phyloP scores from a whole-genome alignment of 192 early-diverging fungal species.

The Polychytrium aggregatum region DNA sequence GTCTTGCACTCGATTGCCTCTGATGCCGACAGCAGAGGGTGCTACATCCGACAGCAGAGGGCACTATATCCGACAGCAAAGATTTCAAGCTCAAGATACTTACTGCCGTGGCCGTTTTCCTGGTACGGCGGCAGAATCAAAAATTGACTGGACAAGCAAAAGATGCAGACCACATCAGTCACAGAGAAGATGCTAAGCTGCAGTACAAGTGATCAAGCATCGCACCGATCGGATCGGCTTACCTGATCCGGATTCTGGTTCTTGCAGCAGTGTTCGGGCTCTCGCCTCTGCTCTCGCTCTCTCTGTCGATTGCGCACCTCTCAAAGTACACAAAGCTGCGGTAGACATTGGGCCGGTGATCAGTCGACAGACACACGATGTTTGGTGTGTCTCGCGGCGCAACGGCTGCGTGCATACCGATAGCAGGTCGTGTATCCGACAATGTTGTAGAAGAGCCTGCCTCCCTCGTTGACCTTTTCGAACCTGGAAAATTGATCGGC shows the following conservation, averaged over 20 bases:
- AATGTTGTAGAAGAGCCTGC: constrained; percentile 46
- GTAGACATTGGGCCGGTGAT: no score
- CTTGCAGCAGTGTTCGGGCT: no score
- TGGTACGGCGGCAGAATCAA: constrained; percentile 87
- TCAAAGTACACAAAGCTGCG: no score
- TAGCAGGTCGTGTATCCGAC: constrained; percentile 82
- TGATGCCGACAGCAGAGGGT: no score
- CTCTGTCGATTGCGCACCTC: no score
- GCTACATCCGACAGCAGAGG: no score
- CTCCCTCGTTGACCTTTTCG: constrained; percentile 33
- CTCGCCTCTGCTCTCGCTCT: no score
- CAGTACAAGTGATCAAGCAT: constrained; percentile 1
- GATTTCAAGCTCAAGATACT: not conserved
- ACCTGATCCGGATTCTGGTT: constrained; percentile 80
- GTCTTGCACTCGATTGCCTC: no score
- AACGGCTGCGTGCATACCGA: constrained; percentile 74
- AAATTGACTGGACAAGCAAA: constrained; percentile 59
- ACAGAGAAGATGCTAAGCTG: no score
- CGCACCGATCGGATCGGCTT: not conserved
- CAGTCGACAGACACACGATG: no score
- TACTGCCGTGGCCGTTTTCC: constrained; percentile 67
- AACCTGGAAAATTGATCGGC: constrained; percentile 23
- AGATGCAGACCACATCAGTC: constrained; percentile 3
- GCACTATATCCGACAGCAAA: not conserved
- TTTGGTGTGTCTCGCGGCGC: no score